Conservation (phyloP, 768 basidiomycete species). For the Macrolepiota dolichaula region DNA sequence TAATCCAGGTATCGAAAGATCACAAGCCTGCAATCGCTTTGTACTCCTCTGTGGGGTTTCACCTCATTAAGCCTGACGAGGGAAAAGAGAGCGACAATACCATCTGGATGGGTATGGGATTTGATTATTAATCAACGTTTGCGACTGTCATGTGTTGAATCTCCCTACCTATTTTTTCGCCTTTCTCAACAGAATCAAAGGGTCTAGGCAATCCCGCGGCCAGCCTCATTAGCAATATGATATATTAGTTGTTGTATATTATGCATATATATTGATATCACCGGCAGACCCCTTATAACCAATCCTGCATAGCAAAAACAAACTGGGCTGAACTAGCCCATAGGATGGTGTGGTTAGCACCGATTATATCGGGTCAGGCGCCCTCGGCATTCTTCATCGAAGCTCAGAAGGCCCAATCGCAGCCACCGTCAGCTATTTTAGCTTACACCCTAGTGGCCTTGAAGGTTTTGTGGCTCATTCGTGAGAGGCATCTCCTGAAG, state of each 20-base stretch:
- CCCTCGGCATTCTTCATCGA: not conserved
- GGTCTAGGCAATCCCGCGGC: too few relatives aligned
- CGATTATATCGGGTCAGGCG: not conserved
- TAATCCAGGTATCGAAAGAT: not conserved
- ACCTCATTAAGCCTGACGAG: not conserved
- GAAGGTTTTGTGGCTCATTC: constrained; percentile 6
- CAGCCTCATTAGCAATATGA: not conserved
- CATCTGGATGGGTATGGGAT: constrained; percentile 6
- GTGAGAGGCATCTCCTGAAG: not conserved
- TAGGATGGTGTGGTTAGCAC: not conserved
- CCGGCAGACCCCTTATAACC: not conserved
- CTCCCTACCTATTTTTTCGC: constrained; percentile 5
- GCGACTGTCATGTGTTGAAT: constrained; percentile 6
- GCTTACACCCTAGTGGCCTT: not conserved
- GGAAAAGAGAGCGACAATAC: not conserved
- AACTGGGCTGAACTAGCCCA: not conserved
- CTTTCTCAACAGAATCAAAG: too few relatives aligned
- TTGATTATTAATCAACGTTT: not conserved
- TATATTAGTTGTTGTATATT: not conserved
- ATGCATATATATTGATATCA: too few relatives aligned
- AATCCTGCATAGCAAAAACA: not conserved
- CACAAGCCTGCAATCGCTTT: constrained; percentile 1
- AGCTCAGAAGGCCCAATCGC: not conserved
- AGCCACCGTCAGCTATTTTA: not conserved
- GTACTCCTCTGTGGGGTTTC: constrained; percentile 5